Conservation (phyloP, 2,329 filamentous ascomycete genomes). For the Pseudopyricularia cyperi region DNA sequence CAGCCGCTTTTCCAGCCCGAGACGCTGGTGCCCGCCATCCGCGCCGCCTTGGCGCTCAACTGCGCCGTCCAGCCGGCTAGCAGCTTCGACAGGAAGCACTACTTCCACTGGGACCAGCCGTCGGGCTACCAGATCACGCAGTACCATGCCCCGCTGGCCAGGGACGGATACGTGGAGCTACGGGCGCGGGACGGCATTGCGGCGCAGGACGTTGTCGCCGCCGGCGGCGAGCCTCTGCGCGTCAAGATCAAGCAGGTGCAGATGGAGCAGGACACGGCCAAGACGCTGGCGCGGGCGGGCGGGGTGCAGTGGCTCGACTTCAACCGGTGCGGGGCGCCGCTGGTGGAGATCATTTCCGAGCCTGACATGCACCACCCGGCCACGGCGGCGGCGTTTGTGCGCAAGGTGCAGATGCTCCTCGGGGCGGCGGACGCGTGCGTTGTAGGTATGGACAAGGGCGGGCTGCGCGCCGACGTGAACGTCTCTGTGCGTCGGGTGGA, state of each 20-base stretch:
- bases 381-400: conserved; percentile 77
- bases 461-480: conserved; percentile 86
- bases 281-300: conserved; percentile 68
- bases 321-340: conserved; percentile 79
- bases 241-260: conserved; percentile 89
- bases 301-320: conserved; percentile 75
- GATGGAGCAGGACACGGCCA: conserved; percentile 95
- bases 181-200: conserved; percentile 68
- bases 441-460: conserved; percentile 85
- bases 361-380: conserved; percentile 79
- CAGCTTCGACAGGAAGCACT: conserved; percentile 91
- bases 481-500: conserved; percentile 63
- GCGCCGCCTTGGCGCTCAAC: conserved; percentile 72
- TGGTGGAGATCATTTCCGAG: conserved; percentile 90
- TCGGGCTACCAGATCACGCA: conserved; percentile 96
- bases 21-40: conserved; percentile 75
- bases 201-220: conserved; percentile 49
- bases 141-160: conserved; percentile 66
- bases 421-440: conserved; percentile 74
- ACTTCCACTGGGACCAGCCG: conserved; percentile 98
- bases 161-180: conserved; percentile 59
- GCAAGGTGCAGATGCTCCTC: conserved; percentile 75
- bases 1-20: conserved; percentile 77
- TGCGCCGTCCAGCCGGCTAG: conserved; percentile 68
- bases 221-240: conserved; percentile 27